phyloP scores from a whole-genome alignment of 2,329 filamentous ascomycete species.

The Sporothrix humicola region DNA sequence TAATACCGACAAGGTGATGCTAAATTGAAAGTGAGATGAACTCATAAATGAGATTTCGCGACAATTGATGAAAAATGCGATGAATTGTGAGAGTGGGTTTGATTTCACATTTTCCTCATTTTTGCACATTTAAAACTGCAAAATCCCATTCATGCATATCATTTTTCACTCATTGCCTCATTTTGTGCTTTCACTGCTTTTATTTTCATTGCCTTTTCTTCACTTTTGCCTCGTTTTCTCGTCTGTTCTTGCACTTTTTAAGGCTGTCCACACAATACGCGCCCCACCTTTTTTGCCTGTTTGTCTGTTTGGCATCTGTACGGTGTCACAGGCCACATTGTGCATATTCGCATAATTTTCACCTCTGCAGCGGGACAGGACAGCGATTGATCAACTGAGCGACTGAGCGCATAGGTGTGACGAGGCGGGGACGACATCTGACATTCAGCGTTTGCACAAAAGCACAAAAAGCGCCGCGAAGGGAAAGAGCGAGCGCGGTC shows the following conservation, averaged over 20 bases:
- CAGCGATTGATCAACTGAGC: no score
- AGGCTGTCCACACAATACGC: neutral
- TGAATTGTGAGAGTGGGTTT: neutral
- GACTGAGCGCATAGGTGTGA: no score
- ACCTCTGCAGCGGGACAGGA: neutral
- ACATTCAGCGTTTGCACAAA: neutral
- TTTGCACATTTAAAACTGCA: no score
- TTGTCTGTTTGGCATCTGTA: neutral
- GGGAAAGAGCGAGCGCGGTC: constrained; percentile 17
- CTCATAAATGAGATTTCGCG: neutral
- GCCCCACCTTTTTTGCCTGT: neutral
- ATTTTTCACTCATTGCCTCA: neutral
- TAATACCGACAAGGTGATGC: neutral
- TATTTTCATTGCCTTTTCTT: constrained; percentile 1
- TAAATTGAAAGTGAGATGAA: neutral
- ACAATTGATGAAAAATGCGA: neutral
- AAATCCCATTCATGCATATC: no score
- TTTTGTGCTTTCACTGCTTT: neutral
- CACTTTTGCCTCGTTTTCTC: neutral
- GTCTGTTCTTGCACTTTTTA: neutral
- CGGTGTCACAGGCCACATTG: neutral
- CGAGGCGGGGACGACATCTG: no score
- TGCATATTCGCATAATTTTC: neutral
- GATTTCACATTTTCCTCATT: no score
- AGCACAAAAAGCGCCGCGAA: neutral